phyloP scores from a whole-genome alignment of 306 rosid genomes.

The Casuarina cunninghamiana region DNA sequence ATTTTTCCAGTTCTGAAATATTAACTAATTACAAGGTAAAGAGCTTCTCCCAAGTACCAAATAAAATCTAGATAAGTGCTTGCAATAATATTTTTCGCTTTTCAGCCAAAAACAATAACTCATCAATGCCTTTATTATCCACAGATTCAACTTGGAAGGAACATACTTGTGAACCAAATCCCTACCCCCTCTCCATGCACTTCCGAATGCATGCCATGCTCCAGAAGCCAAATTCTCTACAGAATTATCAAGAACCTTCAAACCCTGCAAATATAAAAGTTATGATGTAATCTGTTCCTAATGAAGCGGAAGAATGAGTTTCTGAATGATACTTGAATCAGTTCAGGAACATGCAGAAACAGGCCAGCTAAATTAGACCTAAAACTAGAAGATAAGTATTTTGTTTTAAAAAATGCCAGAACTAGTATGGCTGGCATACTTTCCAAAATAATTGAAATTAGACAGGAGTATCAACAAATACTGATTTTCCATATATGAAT shows the following conservation, averaged over 20 bases:
- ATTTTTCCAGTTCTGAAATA: not conserved
- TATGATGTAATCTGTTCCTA: constrained; percentile 12
- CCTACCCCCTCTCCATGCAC: constrained; percentile 81
- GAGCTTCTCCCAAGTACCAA: constrained; percentile 12
- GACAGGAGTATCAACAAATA: not conserved
- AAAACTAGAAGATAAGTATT: constrained; percentile 5
- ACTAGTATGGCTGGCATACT: not conserved
- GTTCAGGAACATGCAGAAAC: not conserved
- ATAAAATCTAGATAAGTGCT: not conserved
- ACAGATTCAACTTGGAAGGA: constrained; percentile 17
- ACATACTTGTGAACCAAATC: constrained; percentile 76
- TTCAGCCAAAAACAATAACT: not conserved
- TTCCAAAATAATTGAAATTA: not conserved
- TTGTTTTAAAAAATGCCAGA: not conserved
- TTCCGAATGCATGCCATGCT: constrained; percentile 92
- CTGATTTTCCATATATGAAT: not conserved
- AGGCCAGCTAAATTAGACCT: not conserved
- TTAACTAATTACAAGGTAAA: not conserved
- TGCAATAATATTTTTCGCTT: constrained; percentile 1
- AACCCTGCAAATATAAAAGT: constrained; percentile 46
- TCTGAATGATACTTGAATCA: not conserved
- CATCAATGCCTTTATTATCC: constrained; percentile 4
- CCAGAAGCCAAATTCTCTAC: constrained; percentile 95
- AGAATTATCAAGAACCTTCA: constrained; percentile 85
- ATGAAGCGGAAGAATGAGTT: not conserved